Evolutionary conservation across 2,329 filamentous ascomycete species (phyloP), one percentile per base, ranked within the genome.

Genomic region (Aspergillus melleus): DNA sequence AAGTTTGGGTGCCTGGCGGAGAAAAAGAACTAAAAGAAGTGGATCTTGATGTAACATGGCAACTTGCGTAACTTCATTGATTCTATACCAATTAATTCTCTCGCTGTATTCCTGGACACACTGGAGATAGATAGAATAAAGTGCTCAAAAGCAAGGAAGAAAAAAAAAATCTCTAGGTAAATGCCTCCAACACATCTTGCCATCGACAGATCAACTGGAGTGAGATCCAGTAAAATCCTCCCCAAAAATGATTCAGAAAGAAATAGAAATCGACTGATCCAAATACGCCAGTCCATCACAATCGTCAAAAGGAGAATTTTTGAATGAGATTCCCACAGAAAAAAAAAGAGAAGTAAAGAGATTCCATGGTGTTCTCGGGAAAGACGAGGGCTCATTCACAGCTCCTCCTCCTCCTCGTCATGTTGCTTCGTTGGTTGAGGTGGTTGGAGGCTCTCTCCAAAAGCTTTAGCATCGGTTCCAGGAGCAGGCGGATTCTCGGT

Each of bases 321-420:
- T 47, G 2, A 47, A 8, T 6, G 16, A 29, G 26, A 29, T 29
- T 4, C 11, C 20, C 20, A 10, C 44, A 12, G 11, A 14, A 24
- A 47, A 14, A 20, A 36, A 36, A 36, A 10, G 11, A n/a, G n/a
- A 14, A 14, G 11, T 3, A 6, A 47, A 9, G 20, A 16, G 20
- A 47, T 26, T 47, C n/a, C 19, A 36, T 3, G 16, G 26, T 12
- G 24, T 44, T 9, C 16, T 44, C 32, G 49, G 30, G 20, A 24
- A n/a, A 54, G 52, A 19, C 42, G 20, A 53, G 20, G 22, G n/a
- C 22, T 20, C 22, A 9, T 12, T 67, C 64, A 75, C 58, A 75
- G 57, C 59, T 75, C 73, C 58, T 75, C 73, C 58, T 75, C 73
- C 1, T 74, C 72, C 3, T 67, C 67, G 12, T 68, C 62, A 16